Percentiles rank a stretch among this genome's conserved stretches.
Conservation (phyloP, 305 asterid species). For the Plantago coronopus region DNA sequence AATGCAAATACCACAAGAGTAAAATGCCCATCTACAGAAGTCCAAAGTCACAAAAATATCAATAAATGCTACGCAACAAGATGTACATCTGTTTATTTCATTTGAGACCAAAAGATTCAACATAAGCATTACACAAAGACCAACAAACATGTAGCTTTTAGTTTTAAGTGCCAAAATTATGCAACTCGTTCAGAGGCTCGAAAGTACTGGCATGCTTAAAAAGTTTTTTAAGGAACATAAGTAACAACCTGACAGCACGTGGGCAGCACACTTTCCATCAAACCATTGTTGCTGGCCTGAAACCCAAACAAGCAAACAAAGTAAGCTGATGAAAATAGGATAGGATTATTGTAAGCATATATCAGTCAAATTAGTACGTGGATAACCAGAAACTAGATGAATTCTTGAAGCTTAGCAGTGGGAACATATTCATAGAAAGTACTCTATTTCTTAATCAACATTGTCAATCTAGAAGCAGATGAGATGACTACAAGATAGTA, state of each 20-base stretch:
- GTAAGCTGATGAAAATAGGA: constrained; percentile 19
- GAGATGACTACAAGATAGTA: constrained; percentile 7
- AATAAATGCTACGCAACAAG: too few species aligned
- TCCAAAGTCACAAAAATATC: too few species aligned
- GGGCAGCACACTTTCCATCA: constrained; percentile 55
- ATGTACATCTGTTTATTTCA: constrained; percentile 12
- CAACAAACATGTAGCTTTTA: too few species aligned
- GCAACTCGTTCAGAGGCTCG: background rate
- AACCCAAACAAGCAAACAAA: constrained; percentile 29
- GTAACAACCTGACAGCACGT: constrained; percentile 80
- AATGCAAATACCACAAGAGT: too few species aligned
- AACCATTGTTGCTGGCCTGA: constrained; percentile 59
- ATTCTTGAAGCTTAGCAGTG: background rate
- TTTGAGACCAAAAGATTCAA: constrained; percentile 15
- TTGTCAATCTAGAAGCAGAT: constrained; percentile 13
- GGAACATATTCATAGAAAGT: background rate
- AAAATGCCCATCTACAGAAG: too few species aligned
- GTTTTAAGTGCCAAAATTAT: background rate
- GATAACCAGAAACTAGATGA: constrained; percentile 2
- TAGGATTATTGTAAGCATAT: constrained; percentile 8
- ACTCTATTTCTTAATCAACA: constrained; percentile 19
- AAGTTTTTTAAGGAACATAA: constrained; percentile 16
- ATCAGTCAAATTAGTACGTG: constrained; percentile 9
- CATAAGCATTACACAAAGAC: too few species aligned
- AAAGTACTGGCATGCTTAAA: constrained; percentile 12